A percentile compares a stretch with the other conserved stretches of the same genome.
phyloP scores from a whole-genome alignment of 139 green algal species.

The Zygnema cylindricum region DNA sequence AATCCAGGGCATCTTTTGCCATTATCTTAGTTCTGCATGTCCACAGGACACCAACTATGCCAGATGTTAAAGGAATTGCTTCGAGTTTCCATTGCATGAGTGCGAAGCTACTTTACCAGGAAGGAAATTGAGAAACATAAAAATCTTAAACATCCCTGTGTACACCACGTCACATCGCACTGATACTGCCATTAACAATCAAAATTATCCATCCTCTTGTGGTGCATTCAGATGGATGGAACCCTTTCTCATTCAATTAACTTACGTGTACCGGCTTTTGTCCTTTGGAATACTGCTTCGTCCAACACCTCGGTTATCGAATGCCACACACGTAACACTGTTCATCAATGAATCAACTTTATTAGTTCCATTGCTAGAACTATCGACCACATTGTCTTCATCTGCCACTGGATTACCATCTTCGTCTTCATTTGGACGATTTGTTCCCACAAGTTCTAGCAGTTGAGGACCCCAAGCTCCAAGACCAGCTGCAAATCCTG shows the following conservation, averaged over 20 bases:
- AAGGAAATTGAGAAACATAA: background rate
- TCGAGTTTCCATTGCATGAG: background rate
- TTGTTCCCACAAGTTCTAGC: conserved; percentile 39
- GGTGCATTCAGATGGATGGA: background rate
- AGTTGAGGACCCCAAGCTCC: conserved; percentile 26
- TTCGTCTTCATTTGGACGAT: conserved; percentile 24
- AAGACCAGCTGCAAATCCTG: conserved; percentile 24
- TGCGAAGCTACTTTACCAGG: background rate
- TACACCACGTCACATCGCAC: background rate
- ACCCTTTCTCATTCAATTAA: background rate
- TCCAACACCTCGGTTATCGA: conserved; percentile 40
- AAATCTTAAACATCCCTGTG: background rate
- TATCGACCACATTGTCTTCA: background rate
- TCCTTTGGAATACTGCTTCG: conserved; percentile 28
- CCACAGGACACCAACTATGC: no score
- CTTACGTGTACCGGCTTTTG: conserved; percentile 31
- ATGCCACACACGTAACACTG: background rate
- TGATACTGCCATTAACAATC: background rate
- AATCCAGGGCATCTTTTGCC: conserved; percentile 40
- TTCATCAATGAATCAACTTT: background rate
- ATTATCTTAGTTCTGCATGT: conserved; percentile 36
- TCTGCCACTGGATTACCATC: background rate
- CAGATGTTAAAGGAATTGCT: no score
- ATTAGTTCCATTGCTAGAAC: background rate
- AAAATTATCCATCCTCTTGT: background rate